Evolutionary conservation across 345 rosid genomes (phyloP), one percentile per base, ranked within the genome.

Genomic region (Aegle marmelos): DNA sequence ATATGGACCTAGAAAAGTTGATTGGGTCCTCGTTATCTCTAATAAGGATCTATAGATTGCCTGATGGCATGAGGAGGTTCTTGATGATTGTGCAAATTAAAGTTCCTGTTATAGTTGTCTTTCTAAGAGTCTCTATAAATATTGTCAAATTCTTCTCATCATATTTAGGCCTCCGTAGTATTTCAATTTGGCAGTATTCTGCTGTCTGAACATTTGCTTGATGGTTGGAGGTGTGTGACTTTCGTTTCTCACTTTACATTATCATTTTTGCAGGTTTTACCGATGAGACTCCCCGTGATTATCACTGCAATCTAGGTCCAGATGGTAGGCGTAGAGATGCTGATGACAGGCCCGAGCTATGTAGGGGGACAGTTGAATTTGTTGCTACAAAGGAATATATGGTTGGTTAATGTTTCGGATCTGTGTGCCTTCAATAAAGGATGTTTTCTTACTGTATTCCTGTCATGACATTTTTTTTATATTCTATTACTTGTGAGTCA

Each of bases 371-470:
- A 4, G 93, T 88, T 74, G 93, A 90, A 79, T 94, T 96, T 89
- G 93, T 90, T 81, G 97, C 98, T 53, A 78, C 98, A 22, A 90
- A 90, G 86, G 99, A 96, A 83, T 96, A 91, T 80, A 92, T 89
- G 99, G 99, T 94, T 60, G 77, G 95, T 83, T 76, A 54, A 65
- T 74, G 9, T 25, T 36, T 34, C 81, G 24, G 53, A 39, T 64
- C 39, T 69, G 63, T 62, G 41, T 10, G 62, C 36, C 71, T 34
- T 78, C 27, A 33, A 25, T 50, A 27, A 21, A 31, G 34, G 5
- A 17, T 25, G 39, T 70, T 63, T 68, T 50, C 57, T 78, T 59
- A 53, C 22, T 28, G 16, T 50, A 50, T 70, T 70, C 74, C 56
- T 48, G 21, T 11, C 25, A 1, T 4, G 53, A 25, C 22, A 33